Evolutionary conservation across 257 asterid species (phyloP), one percentile per base, ranked within the genome.

Genomic region (Ilex aquifolium): DNA sequence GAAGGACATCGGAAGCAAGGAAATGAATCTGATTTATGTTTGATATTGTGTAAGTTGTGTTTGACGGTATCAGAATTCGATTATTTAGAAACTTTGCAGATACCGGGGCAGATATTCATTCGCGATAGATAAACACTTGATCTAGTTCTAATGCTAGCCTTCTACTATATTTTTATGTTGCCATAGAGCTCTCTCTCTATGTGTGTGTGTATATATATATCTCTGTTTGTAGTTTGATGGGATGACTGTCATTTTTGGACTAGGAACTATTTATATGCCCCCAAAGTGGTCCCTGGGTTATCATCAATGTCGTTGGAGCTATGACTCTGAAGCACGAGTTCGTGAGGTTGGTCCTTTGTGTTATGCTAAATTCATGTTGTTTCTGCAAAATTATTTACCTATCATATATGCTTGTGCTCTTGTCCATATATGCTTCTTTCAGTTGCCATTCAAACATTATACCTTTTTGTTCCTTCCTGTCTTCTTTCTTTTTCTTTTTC

Each of bases 241-340:
- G 30, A 16, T 42, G 30, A 44, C 50, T 61, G 65, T 14, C 39
- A 36, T 61, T 73, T 77, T 74, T 7, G 56, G 51, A 49, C 42
- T 77, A 92, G 99, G 97, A 61, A 92, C 96, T 69, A 78, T 84
- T 48, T 92, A 78, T 72, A 89, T 92, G 99, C 99, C 99, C 39
- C 97, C 99, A 44, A 92, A 85, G 73, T 92, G 99, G 97, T 78
- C 99, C 63, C 74, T 92, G 81, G 99, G 99, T 32, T 92, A 92
- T 80, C 99, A 92, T 59, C 99, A 92, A 69, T 92, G 97, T 72
- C 96, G 99, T 57, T 92, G 96, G 96, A 92, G 97, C 80, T 89
- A 90, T 76, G 79, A 53, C 39, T 79, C 96, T 21, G 97, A 85
- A 69, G 74, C 83, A 62, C 82, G 94, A 72, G 97, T 92, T 82